These are phyloP conservation scores for Phlebiopsis gigantea DNA, from an alignment of 768 basidiomycete species.

Conservation along the genomic window DNA sequence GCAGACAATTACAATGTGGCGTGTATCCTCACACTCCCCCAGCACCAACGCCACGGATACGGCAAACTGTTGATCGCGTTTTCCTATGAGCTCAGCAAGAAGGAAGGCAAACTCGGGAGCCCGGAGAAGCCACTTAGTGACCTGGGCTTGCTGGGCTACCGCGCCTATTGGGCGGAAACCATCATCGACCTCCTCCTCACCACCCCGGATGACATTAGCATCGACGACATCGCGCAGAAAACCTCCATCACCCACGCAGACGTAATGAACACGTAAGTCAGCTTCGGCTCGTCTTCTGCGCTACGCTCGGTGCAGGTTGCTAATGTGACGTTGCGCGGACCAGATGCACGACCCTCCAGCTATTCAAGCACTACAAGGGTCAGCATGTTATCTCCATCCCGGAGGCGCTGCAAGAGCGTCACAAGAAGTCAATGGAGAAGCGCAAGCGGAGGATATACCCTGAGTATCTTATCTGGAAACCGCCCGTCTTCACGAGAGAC, in stretches of 20 bases:
- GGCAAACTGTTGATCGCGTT: slow-evolving; percentile 97
- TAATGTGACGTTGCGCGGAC: slow-evolving; percentile 4
- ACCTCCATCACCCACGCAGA: slow-evolving; percentile 94
- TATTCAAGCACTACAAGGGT: slow-evolving; percentile 96
- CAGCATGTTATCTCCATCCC: slow-evolving; percentile 91
- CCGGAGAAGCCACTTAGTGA: slow-evolving; percentile 98
- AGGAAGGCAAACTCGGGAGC: slow-evolving; percentile 91
- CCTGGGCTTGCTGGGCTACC: slow-evolving; percentile 86
- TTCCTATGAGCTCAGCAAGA: slow-evolving; percentile 95
- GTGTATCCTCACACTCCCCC: slow-evolving; percentile 97
- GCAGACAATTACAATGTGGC: slow-evolving; percentile 98
- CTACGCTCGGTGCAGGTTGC: slow-evolving; percentile 1
- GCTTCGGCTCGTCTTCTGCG: slow-evolving; percentile 13
- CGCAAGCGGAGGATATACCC: slow-evolving; percentile 73
- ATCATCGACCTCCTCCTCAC: slow-evolving; percentile 86
- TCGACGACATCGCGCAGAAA: slow-evolving; percentile 96
- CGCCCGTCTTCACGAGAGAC: slow-evolving; percentile 87
- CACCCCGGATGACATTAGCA: slow-evolving; percentile 68
- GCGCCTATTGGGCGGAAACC: slow-evolving; percentile 96
- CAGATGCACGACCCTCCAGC: slow-evolving; percentile 89
- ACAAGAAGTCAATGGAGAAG: slow-evolving; percentile 81
- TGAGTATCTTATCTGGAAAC: slow-evolving; percentile 86
- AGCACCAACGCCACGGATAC: slow-evolving; percentile 95
- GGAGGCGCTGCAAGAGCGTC: slow-evolving; percentile 85
- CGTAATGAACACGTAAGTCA: slow-evolving; percentile 94